Evolutionary conservation across 768 basidiomycete genomes (phyloP).

Genomic region (Panaeolus cyanescens): DNA sequence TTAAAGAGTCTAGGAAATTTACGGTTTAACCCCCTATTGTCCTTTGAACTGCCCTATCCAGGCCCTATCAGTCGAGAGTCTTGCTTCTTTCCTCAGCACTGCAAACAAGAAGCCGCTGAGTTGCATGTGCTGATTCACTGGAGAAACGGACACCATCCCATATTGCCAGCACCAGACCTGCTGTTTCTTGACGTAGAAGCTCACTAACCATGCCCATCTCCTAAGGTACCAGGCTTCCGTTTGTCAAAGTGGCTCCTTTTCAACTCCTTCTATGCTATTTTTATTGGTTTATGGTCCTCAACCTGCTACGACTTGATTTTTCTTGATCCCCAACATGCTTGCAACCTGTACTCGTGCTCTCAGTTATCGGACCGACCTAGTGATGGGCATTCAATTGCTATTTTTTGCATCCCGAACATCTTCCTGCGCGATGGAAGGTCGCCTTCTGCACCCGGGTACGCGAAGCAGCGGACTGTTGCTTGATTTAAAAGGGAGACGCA

Average conservation of each 20-base stretch:
- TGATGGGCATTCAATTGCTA: background rate
- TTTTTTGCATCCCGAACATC: background rate
- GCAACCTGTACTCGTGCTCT: background rate
- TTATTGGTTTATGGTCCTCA: background rate
- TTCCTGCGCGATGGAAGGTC: background rate
- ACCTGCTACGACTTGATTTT: background rate
- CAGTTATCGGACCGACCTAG: background rate
- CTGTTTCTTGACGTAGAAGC: background rate
- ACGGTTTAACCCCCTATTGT: too few relatives aligned
- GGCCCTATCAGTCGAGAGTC: too few relatives aligned
- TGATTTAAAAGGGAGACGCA: background rate
- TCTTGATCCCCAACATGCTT: background rate
- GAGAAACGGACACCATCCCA: too few relatives aligned
- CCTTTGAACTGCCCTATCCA: too few relatives aligned
- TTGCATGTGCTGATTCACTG: too few relatives aligned
- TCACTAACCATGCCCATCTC: background rate
- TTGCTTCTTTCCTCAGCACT: too few relatives aligned
- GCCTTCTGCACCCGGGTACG: too few relatives aligned
- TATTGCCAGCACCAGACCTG: background rate
- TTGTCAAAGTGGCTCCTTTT: background rate
- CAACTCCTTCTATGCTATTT: background rate
- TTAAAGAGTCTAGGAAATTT: too few relatives aligned
- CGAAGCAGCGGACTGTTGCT: background rate
- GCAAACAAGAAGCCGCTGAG: too few relatives aligned
- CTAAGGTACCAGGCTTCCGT: background rate